Evolutionary conservation across 2,329 filamentous ascomycete genomes (phyloP).

Genomic region (Ophiostoma piceae): DNA sequence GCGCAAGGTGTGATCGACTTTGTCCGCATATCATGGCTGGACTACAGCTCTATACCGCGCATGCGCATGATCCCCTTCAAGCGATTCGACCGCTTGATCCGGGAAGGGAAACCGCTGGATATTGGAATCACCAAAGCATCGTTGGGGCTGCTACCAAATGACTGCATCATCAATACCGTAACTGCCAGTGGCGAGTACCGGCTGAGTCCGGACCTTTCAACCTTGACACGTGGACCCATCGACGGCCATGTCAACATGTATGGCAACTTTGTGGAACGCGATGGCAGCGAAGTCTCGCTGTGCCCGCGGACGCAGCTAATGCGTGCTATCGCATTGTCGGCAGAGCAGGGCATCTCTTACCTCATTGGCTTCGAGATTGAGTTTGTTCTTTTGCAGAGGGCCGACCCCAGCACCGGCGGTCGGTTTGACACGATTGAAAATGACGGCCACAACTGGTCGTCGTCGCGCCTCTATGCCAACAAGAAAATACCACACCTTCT

Average conservation of each 20-base stretch:
- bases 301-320: conserved; percentile 65
- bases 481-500: conserved; percentile 53
- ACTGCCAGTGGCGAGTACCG: conserved; percentile 60
- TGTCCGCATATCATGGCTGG: conserved; percentile 70
- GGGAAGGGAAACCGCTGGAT: conserved; percentile 40
- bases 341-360: conserved; percentile 51
- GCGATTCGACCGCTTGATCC: conserved; percentile 47
- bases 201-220: conserved; percentile 60
- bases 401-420: not conserved
- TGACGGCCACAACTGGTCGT: conserved; percentile 66
- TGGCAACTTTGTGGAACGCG: conserved; percentile 57
- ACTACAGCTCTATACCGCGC: conserved; percentile 66
- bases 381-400: conserved; percentile 60
- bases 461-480: conserved; percentile 58
- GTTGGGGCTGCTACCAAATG: conserved; percentile 64
- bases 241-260: conserved; percentile 61
- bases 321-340: conserved; percentile 48
- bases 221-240: conserved; percentile 54
- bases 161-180: conserved; percentile 50
- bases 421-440: conserved; percentile 45
- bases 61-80: conserved; percentile 62
- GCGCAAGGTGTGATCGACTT: conserved; percentile 54
- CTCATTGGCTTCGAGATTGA: conserved; percentile 78
- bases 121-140: conserved; percentile 61
- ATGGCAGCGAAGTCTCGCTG: conserved; percentile 45